Evolutionary conservation across 2,329 filamentous ascomycete species (phyloP).

Genomic region (Immersiporthe knoxdaviesiana): DNA sequence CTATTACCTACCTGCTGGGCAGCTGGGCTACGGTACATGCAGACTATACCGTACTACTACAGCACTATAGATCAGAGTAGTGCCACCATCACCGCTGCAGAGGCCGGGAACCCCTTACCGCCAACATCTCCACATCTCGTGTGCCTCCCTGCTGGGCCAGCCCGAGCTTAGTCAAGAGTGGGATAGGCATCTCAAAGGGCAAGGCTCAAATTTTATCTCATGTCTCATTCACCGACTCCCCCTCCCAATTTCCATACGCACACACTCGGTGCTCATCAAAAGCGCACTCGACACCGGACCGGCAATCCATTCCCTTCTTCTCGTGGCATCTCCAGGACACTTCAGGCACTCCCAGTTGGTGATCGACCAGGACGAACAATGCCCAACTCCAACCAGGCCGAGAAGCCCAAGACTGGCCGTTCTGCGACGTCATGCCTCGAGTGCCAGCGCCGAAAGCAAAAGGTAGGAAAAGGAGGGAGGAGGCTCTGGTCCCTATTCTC

Average conservation of each 20-base stretch:
- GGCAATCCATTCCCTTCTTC: not conserved
- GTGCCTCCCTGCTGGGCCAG: not conserved
- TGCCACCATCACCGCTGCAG: constrained; percentile 12
- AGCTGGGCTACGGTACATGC: not conserved
- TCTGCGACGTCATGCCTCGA: constrained; percentile 45
- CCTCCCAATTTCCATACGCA: not conserved
- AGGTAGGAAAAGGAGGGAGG: constrained; percentile 41
- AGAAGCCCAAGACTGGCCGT: constrained; percentile 27
- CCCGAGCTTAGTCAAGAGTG: constrained; percentile 4
- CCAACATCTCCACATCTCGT: not conserved
- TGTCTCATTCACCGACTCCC: no score
- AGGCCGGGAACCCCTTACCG: constrained; percentile 20
- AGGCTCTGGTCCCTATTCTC: not conserved
- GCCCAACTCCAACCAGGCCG: constrained; percentile 20
- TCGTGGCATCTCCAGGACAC: not conserved
- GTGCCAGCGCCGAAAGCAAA: constrained; percentile 55
- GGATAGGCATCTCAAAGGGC: not conserved
- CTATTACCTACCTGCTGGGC: not conserved
- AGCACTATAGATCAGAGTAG: not conserved
- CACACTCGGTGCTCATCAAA: not conserved
- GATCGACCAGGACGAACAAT: constrained; percentile 1
- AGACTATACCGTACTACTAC: not conserved
- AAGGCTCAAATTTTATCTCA: not conserved
- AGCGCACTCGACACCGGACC: not conserved
- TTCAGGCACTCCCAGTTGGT: not conserved